Percentiles rank a stretch among this genome's conserved stretches.
Conservation (phyloP, 345 rosid genomes). For the Ailanthus altissimus region DNA sequence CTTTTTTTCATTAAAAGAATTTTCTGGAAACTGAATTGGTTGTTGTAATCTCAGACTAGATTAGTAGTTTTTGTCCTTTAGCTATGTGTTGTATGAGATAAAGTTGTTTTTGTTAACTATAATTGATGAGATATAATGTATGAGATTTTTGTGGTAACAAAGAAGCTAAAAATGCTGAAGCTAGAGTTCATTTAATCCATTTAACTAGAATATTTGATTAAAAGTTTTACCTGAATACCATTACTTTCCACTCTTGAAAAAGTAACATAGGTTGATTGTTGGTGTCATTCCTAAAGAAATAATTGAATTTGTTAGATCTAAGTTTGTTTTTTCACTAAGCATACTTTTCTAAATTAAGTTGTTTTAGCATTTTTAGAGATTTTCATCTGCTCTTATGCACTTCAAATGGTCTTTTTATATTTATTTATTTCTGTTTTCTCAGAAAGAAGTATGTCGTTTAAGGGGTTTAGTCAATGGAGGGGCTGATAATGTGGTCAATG, state of each 20-base stretch:
- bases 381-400: conserved; percentile 13
- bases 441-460: conserved; percentile 86
- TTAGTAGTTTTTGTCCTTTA: neutral
- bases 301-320: neutral
- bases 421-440: conserved; percentile 7
- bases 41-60: neutral
- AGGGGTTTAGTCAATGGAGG: conserved; percentile 54
- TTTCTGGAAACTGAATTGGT: neutral
- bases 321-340: neutral
- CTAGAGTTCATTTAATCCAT: neutral
- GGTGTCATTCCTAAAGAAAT: neutral
- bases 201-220: neutral
- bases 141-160: no score
- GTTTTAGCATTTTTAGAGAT: neutral
- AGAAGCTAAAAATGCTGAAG: neutral
- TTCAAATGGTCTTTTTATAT: conserved; percentile 9
- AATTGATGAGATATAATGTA: no score
- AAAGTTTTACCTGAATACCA: neutral
- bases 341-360: neutral
- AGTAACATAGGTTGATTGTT: neutral
- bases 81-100: neutral
- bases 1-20: neutral
- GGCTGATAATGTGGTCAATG: conserved; percentile 57
- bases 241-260: neutral
- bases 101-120: neutral